Evolutionary conservation across 148 eudicot species (phyloP).

Genomic region (Nyssa sinensis): DNA sequence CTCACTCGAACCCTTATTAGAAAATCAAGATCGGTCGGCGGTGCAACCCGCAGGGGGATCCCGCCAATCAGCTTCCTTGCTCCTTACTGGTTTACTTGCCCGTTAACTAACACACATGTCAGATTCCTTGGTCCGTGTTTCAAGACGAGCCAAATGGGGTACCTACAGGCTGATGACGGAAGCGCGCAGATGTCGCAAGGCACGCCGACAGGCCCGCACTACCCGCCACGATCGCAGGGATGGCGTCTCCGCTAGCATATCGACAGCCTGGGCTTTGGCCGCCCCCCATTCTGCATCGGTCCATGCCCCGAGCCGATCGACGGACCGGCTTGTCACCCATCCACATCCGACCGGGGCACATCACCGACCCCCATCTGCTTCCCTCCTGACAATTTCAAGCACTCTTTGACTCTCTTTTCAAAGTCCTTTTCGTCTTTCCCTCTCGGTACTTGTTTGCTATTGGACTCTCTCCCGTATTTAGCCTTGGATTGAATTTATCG

Average conservation of each 20-base stretch:
- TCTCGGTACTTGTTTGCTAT: too few species aligned
- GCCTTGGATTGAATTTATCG: conserved; percentile 2
- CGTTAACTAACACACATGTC: conserved; percentile 58
- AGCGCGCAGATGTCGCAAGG: conserved; percentile 13
- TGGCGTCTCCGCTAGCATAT: not conserved
- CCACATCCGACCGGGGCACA: conserved; percentile 17
- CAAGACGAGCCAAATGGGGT: conserved; percentile 46
- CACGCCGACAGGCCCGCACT: not conserved
- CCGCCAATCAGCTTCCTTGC: too few species aligned
- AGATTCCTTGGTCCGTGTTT: conserved; percentile 54
- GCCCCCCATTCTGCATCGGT: not conserved
- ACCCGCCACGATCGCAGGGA: not conserved
- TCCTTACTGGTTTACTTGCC: conserved; percentile 37
- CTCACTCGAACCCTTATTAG: conserved; percentile 36
- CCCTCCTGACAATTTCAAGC: conserved; percentile 14
- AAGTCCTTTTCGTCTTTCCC: too few species aligned
- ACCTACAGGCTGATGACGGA: conserved; percentile 27
- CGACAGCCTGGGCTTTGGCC: not conserved
- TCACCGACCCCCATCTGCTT: conserved; percentile 20
- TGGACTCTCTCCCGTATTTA: too few species aligned
- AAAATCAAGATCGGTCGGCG: conserved; percentile 28
- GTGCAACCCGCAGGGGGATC: conserved; percentile 20
- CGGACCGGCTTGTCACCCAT: not conserved
- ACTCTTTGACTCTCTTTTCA: too few species aligned
- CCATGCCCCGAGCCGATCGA: not conserved